Percentiles rank a stretch among this genome's conserved stretches.
Conservation (phyloP, 805 yeast genomes). For the Teunomyces pallodes region DNA sequence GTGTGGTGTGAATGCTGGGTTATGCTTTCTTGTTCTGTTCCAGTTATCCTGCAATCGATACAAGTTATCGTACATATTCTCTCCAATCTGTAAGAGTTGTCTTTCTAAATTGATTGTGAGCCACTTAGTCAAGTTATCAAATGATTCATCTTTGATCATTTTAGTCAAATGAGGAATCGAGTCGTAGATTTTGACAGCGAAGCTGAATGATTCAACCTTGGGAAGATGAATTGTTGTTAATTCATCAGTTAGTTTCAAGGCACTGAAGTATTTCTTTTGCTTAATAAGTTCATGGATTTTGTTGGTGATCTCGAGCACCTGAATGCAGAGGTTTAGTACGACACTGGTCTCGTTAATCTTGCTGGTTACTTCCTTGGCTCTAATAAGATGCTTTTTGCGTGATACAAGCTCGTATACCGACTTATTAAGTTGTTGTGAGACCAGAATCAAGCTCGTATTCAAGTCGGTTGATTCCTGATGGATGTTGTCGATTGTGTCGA, state of each 20-base stretch:
- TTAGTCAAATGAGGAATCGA: slow-evolving; percentile 75
- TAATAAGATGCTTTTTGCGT: slow-evolving; percentile 57
- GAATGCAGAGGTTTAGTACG: slow-evolving; percentile 69
- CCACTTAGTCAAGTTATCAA: slow-evolving; percentile 63
- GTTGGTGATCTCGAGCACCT: slow-evolving; percentile 81
- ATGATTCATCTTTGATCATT: slow-evolving; percentile 71
- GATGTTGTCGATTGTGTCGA: slow-evolving; percentile 61
- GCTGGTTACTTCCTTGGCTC: slow-evolving; percentile 58
- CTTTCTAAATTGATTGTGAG: slow-evolving; percentile 59
- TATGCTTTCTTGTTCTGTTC: slow-evolving; percentile 46
- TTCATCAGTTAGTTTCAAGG: slow-evolving; percentile 78
- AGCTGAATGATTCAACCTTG: slow-evolving; percentile 69
- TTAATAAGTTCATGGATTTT: slow-evolving; percentile 78
- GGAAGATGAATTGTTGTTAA: slow-evolving; percentile 66
- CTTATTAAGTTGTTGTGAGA: slow-evolving; percentile 56
- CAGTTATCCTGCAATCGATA: slow-evolving; percentile 58
- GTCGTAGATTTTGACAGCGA: slow-evolving; percentile 67
- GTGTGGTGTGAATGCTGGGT: slow-evolving; percentile 47
- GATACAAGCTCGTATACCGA: slow-evolving; percentile 66
- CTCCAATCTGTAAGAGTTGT: slow-evolving; percentile 59
- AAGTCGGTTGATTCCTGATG: slow-evolving; percentile 56
- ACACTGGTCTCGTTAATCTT: slow-evolving; percentile 72
- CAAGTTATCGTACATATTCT: slow-evolving; percentile 51
- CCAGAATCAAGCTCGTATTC: slow-evolving; percentile 50
- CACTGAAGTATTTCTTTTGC: slow-evolving; percentile 75